Conservation (phyloP, 441 rosid species). For the Pelargonium myrrhifolium region DNA sequence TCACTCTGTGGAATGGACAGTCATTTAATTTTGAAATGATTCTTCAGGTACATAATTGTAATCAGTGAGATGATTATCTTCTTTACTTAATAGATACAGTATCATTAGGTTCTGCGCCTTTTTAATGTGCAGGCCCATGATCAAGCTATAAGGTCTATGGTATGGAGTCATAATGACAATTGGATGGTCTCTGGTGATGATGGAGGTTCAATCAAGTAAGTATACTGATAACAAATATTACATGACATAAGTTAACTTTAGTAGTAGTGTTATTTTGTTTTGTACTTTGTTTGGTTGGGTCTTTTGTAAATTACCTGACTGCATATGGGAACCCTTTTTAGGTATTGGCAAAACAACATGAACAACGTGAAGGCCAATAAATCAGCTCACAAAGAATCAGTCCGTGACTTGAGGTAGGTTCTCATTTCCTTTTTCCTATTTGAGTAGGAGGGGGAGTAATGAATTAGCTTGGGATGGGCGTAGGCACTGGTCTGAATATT, state of each 20-base stretch:
- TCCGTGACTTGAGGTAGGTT: slow-evolving; percentile 73
- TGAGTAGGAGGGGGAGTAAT: too few relatives aligned
- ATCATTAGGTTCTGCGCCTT: slow-evolving; percentile 16
- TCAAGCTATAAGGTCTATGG: slow-evolving; percentile 93
- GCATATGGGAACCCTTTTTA: slow-evolving; percentile 21
- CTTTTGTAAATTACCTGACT: neutral
- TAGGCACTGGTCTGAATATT: too few relatives aligned
- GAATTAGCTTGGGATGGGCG: too few relatives aligned
- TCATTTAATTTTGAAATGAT: slow-evolving; percentile 97
- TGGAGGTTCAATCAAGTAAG: slow-evolving; percentile 87
- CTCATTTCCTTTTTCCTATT: neutral
- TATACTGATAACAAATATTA: slow-evolving; percentile 6
- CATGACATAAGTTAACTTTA: neutral
- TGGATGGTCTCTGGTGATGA: slow-evolving; percentile 99
- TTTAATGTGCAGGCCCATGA: slow-evolving; percentile 78
- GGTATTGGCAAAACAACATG: slow-evolving; percentile 99
- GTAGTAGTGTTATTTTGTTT: slow-evolving; percentile 2
- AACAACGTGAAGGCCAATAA: slow-evolving; percentile 93
- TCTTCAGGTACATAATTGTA: slow-evolving; percentile 56
- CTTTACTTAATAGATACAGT: slow-evolving; percentile 2
- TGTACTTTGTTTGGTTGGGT: slow-evolving; percentile 1
- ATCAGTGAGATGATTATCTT: slow-evolving; percentile 9
- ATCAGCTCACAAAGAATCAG: slow-evolving; percentile 94
- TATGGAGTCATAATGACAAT: slow-evolving; percentile 96
- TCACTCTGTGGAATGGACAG: slow-evolving; percentile 97